Base-by-base conservation (phyloP, 352 stramenopile species). In the Pythium dissotocum region DNA sequence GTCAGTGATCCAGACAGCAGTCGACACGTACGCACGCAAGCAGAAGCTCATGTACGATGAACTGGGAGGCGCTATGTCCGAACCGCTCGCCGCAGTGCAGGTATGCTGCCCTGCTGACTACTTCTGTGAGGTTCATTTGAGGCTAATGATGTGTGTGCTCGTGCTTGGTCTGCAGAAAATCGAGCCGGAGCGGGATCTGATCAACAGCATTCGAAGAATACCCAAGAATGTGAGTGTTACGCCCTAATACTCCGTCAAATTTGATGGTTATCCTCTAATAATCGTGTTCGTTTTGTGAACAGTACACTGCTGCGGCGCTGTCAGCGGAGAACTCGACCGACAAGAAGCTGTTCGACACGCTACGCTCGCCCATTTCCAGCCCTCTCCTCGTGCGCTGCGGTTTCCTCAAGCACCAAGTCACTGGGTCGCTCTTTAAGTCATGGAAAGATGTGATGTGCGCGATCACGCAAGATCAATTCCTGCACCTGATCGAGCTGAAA, bases 1-100 rank as follows among this genome's bases (percentile, higher is more conserved):
- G 4, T 87, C 87, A 0, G 85, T 95, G 38, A 79, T 91, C 21
- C 85, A 95, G 52, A 90, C 85, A 1, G 80, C 83, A 13, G 57
- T 95, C 21, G 87, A 93, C 52, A 92, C 77, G 36, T 93, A 91
- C 69, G 77, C 85, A 14, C 82, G 87, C 21, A 95, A 95, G 66
- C 87, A 95, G 70, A 93, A 92, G 51, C 65, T 91, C 13, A 80
- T 80, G 66, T 93, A 86, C 63, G 76, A 88, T 32, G 83, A 95
- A 61, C 75, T 95, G 51, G 74, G 80, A 0, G 79, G 81, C 16
- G 76, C 79, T 2, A 92, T 91, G 82, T 66, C 75, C 18, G 85
- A 92, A 63, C 80, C 87, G 9, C 74, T 92, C 71, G 75, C 77
- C 32, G 76, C 80, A 30, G 75, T 73, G 21, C 82, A 91, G 77